Base-by-base conservation (phyloP, 73 alveolate genomes). In the Paramecium tetraurelia region DNA sequence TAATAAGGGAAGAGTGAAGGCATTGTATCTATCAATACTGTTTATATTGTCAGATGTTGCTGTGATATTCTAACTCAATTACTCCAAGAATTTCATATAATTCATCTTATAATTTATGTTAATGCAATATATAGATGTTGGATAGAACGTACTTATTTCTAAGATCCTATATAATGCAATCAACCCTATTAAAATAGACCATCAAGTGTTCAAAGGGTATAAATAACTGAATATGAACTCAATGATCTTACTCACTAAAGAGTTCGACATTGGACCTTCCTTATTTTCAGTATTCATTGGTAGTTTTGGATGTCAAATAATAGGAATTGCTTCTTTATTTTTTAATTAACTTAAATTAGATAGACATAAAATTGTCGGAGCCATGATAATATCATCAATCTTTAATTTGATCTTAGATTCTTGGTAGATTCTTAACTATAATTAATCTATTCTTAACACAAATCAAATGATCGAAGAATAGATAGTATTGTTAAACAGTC, bases 181-280 rank as follows among this genome's bases (percentile, higher is more conserved):
- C n/a, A 80, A 80, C 24, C 90, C 90, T 2, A 80, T 80, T 3
- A 44, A 41, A 24, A 44, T 80, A 9, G n/a, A 80, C 3, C 76
- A 80, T 80, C 21, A 40, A 38, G 21, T 36, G 16, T 80, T 44
- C 21, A 11, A 27, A 80, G 33, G 57, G 3, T 24, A 48, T 20
- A 20, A 22, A 44, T 80, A 80, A 41, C 44, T 80, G 1, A 80
- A 80, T 46, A 80, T 80, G 90, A 80, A 80, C 7, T 80, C 90
- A 9, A 41, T 80, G 72, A 80, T 80, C 16, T 43, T 80, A 22
- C 75, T 80, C 33, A 41, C 57, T 18, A 20, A 80, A 41, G 90
- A 80, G 7, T 80, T 80, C 46, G 46, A 80, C 7, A 41, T 80
- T 11, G 90, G 90, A 21, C 90, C 90, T 0, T 80, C 90, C 2